These are phyloP conservation scores for Dentipellis sp. DNA, from an alignment of 768 basidiomycete genomes.

Conservation along the genomic window DNA sequence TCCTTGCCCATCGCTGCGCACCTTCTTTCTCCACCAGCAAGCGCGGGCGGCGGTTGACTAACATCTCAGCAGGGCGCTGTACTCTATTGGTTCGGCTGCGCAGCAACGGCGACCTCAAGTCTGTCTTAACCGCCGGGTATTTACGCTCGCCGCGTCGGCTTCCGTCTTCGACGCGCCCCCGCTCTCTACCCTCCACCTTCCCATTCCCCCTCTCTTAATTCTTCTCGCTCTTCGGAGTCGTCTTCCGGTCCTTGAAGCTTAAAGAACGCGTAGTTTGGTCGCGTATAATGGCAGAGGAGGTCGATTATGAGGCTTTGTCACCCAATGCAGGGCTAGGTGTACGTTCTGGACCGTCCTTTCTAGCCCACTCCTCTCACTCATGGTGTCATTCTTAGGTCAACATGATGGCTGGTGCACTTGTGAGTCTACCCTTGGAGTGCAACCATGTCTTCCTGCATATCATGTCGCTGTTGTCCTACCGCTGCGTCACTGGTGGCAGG, in stretches of 20 bases:
- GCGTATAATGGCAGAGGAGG: conserved; percentile 36
- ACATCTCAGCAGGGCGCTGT: too few species aligned
- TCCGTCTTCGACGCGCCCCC: not conserved
- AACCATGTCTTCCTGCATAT: not conserved
- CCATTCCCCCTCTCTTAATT: not conserved
- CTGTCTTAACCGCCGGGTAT: too few species aligned
- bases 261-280: not conserved
- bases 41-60: too few species aligned
- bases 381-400: conserved; percentile 53
- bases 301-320: conserved; percentile 59
- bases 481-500: not conserved
- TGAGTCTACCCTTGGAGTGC: conserved; percentile 32
- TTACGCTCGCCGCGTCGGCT: not conserved
- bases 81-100: too few species aligned
- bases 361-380: conserved; percentile 7
- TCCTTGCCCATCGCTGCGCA: conserved; percentile 1
- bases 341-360: conserved; percentile 17
- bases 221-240: not conserved
- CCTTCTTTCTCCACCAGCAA: not conserved
- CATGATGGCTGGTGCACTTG: conserved; percentile 95
- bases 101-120: too few species aligned
- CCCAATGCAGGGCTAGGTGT: conserved; percentile 75
- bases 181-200: not conserved
- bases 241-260: not conserved
- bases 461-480: not conserved